Evolutionary conservation across 192 early-diverging fungal genomes (phyloP).

Genomic region (Backusella tarrabulga): DNA sequence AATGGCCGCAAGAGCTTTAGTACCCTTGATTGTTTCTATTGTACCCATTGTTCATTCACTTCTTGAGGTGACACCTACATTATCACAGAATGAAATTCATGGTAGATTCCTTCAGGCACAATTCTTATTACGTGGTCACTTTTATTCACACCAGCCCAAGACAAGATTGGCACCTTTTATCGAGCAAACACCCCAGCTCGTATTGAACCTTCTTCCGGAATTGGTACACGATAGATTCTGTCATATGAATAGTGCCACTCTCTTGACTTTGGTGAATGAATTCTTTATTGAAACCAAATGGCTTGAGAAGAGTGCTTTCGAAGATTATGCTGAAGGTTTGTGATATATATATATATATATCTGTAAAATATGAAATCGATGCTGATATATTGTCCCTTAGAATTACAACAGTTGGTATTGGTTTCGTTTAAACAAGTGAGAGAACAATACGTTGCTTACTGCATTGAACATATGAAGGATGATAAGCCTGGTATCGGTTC

Average conservation of each 20-base stretch:
- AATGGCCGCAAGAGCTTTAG: conserved; percentile 80
- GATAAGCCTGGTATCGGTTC: conserved; percentile 23
- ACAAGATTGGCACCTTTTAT: conserved; percentile 37
- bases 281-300: conserved; percentile 47
- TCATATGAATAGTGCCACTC: conserved; percentile 49
- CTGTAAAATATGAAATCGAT: not conserved
- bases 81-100: conserved; percentile 71
- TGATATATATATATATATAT: too few species aligned
- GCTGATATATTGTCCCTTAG: not conserved
- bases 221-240: conserved; percentile 35
- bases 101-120: conserved; percentile 73
- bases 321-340: conserved; percentile 35
- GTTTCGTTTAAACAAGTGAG: not conserved
- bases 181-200: conserved; percentile 43
- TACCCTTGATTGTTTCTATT: conserved; percentile 67
- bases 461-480: not conserved
- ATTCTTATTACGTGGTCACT: conserved; percentile 66
- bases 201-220: conserved; percentile 34
- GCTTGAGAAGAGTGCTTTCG: conserved; percentile 1
- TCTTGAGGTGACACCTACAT: conserved; percentile 36
- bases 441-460: not conserved
- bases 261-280: conserved; percentile 49
- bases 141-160: conserved; percentile 40
- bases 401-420: not conserved
- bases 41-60: conserved; percentile 52